These are phyloP conservation scores for Colletotrichum ledebouriae DNA, from an alignment of 2,329 filamentous ascomycete genomes.

Conservation along the genomic window DNA sequence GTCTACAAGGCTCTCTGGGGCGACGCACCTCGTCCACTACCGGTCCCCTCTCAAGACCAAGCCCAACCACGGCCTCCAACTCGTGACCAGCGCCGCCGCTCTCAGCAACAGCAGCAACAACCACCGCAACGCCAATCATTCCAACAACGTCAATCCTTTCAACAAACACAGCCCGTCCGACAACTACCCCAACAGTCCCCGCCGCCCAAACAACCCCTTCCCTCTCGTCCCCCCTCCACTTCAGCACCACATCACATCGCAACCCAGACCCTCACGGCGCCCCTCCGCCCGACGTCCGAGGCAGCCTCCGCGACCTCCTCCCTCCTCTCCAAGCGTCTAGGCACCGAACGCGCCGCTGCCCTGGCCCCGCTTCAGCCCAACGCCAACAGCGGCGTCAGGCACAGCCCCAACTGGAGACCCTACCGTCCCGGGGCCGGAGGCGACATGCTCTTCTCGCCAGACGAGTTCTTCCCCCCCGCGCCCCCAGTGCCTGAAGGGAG, in stretches of 20 bases:
- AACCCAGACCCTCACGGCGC: slow-evolving; percentile 33
- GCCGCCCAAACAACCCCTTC: slow-evolving; percentile 30
- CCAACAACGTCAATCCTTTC: slow-evolving; percentile 43
- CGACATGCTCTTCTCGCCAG: slow-evolving; percentile 38
- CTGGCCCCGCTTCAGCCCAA: slow-evolving; percentile 54
- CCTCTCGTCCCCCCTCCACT: slow-evolving; percentile 15
- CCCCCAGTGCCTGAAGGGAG: not conserved
- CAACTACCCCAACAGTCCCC: slow-evolving; percentile 36
- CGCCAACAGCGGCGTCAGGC: slow-evolving; percentile 41
- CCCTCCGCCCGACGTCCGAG: slow-evolving; percentile 33
- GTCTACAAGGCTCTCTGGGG: slow-evolving; percentile 39
- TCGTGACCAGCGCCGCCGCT: slow-evolving; percentile 43
- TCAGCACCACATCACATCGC: slow-evolving; percentile 27
- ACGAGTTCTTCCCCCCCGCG: slow-evolving; percentile 28
- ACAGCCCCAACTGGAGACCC: slow-evolving; percentile 44
- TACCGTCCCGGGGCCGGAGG: slow-evolving; percentile 20
- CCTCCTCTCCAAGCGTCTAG: slow-evolving; percentile 67
- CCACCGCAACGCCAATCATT: slow-evolving; percentile 42
- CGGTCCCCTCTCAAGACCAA: slow-evolving; percentile 44
- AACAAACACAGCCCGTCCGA: slow-evolving; percentile 42
- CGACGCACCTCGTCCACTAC: slow-evolving; percentile 18
- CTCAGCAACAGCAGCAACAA: slow-evolving; percentile 46
- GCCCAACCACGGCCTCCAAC: slow-evolving; percentile 11
- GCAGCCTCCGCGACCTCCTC: slow-evolving; percentile 51
- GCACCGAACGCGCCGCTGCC: slow-evolving; percentile 62